Evolutionary conservation across 2,329 filamentous ascomycete genomes (phyloP), one percentile per base, ranked within the genome.

Genomic region (Septoria linicola): DNA sequence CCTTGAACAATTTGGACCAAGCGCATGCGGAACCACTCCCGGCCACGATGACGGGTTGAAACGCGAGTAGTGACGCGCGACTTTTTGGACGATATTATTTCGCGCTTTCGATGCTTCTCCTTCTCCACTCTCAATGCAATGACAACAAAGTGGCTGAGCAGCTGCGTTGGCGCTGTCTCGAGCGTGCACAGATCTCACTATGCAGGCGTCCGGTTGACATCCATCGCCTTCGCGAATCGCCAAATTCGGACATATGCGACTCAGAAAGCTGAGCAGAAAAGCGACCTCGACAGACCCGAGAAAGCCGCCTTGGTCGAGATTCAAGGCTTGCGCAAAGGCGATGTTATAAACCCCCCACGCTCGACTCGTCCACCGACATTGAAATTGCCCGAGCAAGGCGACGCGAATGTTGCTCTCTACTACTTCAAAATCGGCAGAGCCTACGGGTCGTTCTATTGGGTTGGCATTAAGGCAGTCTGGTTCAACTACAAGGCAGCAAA

Each of bases 391-490:
- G 66, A 69, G 4, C 78, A 81, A 46, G 67, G 74, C 14, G 65
- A 76, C 16, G 21, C 31, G n/a, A 72, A 72, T 21, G 65, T 73
- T 16, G 66, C 80, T 49, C 69, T 70, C 14, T 80, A 87, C 72
- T 74, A 81, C 55, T 80, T 81, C 63, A 67, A 72, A 36, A 72
- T 84, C 21, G 92, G 89, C 56, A 86, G 87, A 67, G 82, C 87
- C 44, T 96, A 95, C 70, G 62, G 87, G 8, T 71, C 71, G 30
- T 97, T 97, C 79, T 97, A 96, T 82, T 95, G 93, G 72, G 79
- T 82, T 1, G 92, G 91, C 14, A 72, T 96, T 25, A 83, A 84
- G 65, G 83, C 86, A 62, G 83, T 95, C 44, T 83, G 82, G 67
- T 72, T 75, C 53, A 96, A 95, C 59, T 75, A 77, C 59, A 71